Percentiles rank a stretch among this genome's conserved stretches.
Conservation (phyloP, 306 rosid species). For the Vigna nakashimae region DNA sequence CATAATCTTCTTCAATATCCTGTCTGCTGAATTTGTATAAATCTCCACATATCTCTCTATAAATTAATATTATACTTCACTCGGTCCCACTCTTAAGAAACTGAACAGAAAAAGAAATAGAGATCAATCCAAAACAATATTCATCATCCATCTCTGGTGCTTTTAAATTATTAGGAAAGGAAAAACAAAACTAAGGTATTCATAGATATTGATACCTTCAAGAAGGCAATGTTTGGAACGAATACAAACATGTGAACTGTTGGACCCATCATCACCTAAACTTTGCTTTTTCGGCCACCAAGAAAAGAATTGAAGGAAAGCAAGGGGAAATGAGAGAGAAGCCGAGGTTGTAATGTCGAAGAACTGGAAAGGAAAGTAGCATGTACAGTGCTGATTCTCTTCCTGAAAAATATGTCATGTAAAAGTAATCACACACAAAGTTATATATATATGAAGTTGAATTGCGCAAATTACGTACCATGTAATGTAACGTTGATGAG, state of each 20-base stretch:
- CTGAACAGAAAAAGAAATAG: neutral
- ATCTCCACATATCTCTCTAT: neutral
- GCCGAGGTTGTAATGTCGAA: conserved; percentile 12
- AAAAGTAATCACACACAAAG: conserved; percentile 13
- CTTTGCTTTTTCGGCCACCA: conserved; percentile 20
- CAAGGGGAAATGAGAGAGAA: conserved; percentile 1
- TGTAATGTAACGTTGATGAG: neutral
- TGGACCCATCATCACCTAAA: conserved; percentile 22
- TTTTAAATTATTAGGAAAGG: conserved; percentile 6
- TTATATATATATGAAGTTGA: neutral
- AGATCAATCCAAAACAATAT: neutral
- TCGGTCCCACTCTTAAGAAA: neutral
- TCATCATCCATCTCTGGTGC: neutral
- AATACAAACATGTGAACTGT: neutral
- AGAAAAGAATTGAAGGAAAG: neutral
- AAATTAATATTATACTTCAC: neutral
- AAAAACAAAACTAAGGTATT: neutral
- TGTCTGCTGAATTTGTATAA: conserved; percentile 6
- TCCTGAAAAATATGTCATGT: conserved; percentile 19
- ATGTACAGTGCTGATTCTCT: neutral
- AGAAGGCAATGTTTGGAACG: neutral
- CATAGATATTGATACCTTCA: neutral
- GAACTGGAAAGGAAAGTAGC: conserved; percentile 17
- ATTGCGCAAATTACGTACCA: neutral
- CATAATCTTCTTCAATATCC: conserved; percentile 9